These are phyloP conservation scores for Solanum peruvianum DNA, from an alignment of 257 asterid genomes.

Conservation along the genomic window DNA sequence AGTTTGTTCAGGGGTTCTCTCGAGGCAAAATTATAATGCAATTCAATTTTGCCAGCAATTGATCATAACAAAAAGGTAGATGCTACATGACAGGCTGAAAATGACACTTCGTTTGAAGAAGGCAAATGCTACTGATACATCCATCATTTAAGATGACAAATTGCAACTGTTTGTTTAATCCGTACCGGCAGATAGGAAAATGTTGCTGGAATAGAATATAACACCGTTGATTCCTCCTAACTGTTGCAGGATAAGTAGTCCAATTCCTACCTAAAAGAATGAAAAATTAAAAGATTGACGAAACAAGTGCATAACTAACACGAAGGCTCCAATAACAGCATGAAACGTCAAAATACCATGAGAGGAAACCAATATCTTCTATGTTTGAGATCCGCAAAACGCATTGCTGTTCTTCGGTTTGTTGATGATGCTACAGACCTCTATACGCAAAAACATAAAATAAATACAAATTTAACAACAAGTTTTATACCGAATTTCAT, in stretches of 20 bases:
- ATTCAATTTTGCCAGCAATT: neutral
- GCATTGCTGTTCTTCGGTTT: conserved; percentile 65
- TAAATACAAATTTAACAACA: neutral
- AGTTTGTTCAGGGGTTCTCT: neutral
- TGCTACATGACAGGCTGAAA: neutral
- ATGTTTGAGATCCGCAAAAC: conserved; percentile 64
- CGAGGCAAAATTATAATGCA: neutral
- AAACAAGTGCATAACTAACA: neutral
- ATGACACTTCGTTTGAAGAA: neutral
- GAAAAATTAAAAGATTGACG: neutral
- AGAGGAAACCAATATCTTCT: conserved; percentile 94
- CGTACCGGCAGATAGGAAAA: conserved; percentile 82
- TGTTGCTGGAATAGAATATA: conserved; percentile 65
- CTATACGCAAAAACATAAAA: conserved; percentile 21
- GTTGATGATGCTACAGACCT: conserved; percentile 80
- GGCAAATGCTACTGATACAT: neutral
- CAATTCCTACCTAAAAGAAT: conserved; percentile 65
- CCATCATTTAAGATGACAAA: neutral
- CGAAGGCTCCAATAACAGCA: neutral
- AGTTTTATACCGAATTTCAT: neutral
- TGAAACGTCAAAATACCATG: conserved; percentile 36
- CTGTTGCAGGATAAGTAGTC: conserved; percentile 71
- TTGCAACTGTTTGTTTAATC: neutral
- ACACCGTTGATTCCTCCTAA: conserved; percentile 78
- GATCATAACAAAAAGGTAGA: neutral